Conservation (phyloP, 2,329 filamentous ascomycete species). For the Stemphylium vesicarium region DNA sequence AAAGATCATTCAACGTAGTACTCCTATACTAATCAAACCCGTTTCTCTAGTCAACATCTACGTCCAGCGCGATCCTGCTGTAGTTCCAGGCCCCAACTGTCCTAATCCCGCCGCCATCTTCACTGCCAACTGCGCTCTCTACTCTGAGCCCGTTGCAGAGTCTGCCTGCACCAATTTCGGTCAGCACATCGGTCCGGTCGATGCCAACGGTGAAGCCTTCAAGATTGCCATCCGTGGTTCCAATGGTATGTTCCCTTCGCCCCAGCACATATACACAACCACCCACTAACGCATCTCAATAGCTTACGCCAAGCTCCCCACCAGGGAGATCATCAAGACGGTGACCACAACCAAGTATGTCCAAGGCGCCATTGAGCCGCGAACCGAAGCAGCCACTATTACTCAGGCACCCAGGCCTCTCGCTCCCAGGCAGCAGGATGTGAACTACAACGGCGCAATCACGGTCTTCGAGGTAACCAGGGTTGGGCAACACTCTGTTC, state of each 20-base stretch:
- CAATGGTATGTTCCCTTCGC: conserved; percentile 18
- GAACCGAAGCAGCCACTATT: too few species aligned
- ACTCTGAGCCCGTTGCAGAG: conserved; percentile 1
- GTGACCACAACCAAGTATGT: background rate
- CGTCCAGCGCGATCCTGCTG: conserved; percentile 21
- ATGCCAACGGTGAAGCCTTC: conserved; percentile 17
- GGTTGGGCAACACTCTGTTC: too few species aligned
- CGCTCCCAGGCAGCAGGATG: too few species aligned
- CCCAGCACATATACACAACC: background rate
- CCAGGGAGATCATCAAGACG: background rate
- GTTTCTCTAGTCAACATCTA: conserved; percentile 29
- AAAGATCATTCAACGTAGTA: too few species aligned
- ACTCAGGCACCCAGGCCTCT: too few species aligned
- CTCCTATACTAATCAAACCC: background rate
- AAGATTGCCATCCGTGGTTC: conserved; percentile 16
- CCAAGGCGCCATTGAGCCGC: too few species aligned
- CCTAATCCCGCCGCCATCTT: conserved; percentile 23
- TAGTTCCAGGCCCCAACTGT: conserved; percentile 13
- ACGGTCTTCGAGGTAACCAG: too few species aligned
- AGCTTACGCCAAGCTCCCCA: conserved; percentile 5
- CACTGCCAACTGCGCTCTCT: conserved; percentile 22
- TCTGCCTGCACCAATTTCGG: conserved; percentile 17
- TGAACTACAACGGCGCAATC: too few species aligned
- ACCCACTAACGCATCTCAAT: background rate
- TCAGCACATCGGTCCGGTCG: conserved; percentile 13